Conservation (phyloP, 306 rosid species). For the Lithocarpus polystachyus region DNA sequence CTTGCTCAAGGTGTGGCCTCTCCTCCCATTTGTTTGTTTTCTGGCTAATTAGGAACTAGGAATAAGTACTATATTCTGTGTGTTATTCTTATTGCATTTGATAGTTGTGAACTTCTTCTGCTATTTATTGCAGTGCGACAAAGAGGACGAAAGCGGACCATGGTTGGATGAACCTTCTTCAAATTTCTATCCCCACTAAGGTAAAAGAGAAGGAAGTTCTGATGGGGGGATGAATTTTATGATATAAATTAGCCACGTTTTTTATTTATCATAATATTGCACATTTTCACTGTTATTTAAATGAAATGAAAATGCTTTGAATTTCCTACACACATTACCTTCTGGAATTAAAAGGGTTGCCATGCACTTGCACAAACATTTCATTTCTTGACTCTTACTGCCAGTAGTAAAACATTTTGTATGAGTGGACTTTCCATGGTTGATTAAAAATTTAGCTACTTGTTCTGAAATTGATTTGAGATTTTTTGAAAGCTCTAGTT, state of each 20-base stretch:
- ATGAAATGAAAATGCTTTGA: not conserved
- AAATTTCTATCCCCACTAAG: slow-evolving; percentile 1
- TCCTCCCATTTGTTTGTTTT: not conserved
- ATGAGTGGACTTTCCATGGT: not conserved
- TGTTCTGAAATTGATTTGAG: not conserved
- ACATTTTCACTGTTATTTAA: not conserved
- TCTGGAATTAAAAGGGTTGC: not conserved
- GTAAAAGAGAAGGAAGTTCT: slow-evolving; percentile 6
- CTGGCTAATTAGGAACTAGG: not conserved
- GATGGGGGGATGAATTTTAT: not conserved
- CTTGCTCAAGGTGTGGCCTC: slow-evolving; percentile 45
- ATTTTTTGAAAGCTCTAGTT: no score
- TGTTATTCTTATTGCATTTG: not conserved
- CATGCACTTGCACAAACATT: not conserved
- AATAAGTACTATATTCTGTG: not conserved
- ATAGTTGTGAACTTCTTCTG: not conserved
- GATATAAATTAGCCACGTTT: slow-evolving; percentile 1
- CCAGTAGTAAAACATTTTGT: not conserved
- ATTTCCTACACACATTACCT: not conserved
- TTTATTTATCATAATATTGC: slow-evolving; percentile 8
- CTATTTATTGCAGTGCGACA: slow-evolving; percentile 62
- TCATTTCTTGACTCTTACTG: not conserved
- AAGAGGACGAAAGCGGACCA: slow-evolving; percentile 89
- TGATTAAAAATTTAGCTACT: not conserved
- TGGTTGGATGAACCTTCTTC: slow-evolving; percentile 66